phyloP scores from a whole-genome alignment of 2,329 filamentous ascomycete genomes.

The Fusarium kyushuense region DNA sequence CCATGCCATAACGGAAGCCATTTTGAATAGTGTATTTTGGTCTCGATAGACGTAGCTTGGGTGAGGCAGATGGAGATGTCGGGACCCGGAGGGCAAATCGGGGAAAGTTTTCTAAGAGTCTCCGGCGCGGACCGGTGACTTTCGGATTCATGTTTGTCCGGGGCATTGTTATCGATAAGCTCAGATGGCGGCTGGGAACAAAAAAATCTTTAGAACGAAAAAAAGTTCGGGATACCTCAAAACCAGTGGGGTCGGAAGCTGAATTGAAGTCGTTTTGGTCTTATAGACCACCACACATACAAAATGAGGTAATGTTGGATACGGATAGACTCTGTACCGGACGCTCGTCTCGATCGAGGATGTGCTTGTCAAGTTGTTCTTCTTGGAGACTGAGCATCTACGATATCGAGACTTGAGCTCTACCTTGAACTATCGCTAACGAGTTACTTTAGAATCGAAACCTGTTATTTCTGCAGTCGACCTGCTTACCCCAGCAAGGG shows the following conservation, averaged over 20 bases:
- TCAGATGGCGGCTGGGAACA: constrained; percentile 2
- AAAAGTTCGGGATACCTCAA: constrained; percentile 29
- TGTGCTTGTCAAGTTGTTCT: background rate
- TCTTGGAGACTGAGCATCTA: background rate
- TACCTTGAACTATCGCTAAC: constrained; percentile 31
- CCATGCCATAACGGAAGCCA: constrained; percentile 60
- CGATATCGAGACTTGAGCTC: constrained; percentile 10
- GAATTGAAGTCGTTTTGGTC: constrained; percentile 46
- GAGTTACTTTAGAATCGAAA: constrained; percentile 55
- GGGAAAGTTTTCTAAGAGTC: constrained; percentile 46
- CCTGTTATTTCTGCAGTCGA: constrained; percentile 61
- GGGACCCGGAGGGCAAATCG: constrained; percentile 32
- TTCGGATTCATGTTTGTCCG: constrained; percentile 41
- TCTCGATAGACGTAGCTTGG: constrained; percentile 17
- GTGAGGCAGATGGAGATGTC: constrained; percentile 25
- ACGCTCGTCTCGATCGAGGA: background rate
- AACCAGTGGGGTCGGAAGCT: constrained; percentile 45
- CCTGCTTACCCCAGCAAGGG: constrained; percentile 68
- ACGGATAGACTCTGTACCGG: background rate
- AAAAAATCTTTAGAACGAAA: constrained; percentile 19
- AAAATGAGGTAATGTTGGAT: constrained; percentile 44
- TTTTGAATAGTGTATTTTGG: constrained; percentile 34
- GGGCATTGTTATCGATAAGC: constrained; percentile 42
- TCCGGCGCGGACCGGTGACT: constrained; percentile 42
- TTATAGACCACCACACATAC: constrained; percentile 42